Evolutionary conservation across 2,329 filamentous ascomycete species (phyloP).

Genomic region (Pseudopithomyces chartarum): DNA sequence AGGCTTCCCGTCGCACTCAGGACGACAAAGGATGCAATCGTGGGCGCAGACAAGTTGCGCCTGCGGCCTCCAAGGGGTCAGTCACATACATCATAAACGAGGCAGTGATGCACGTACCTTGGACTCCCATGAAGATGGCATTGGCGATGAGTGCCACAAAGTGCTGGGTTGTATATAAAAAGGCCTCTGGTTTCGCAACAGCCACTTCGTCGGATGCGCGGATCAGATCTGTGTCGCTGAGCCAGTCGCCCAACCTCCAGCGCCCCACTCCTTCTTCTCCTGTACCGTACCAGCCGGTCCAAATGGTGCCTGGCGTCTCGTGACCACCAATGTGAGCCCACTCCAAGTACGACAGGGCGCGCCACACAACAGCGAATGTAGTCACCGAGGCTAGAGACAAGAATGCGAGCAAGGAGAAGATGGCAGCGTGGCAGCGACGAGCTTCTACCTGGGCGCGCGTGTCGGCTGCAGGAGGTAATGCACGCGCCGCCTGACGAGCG

Average conservation of each 20-base stretch:
- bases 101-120: slow-evolving; percentile 48
- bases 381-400: slow-evolving; percentile 52
- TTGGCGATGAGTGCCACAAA: slow-evolving; percentile 61
- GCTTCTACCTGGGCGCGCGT: slow-evolving; percentile 39
- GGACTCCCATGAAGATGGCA: slow-evolving; percentile 62
- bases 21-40: slow-evolving; percentile 60
- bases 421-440: slow-evolving; percentile 36
- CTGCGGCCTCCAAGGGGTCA: slow-evolving; percentile 48
- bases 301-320: slow-evolving; percentile 48
- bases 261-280: slow-evolving; percentile 34
- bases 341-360: slow-evolving; percentile 54
- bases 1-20: slow-evolving; percentile 65
- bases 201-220: slow-evolving; percentile 61
- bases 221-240: slow-evolving; percentile 59
- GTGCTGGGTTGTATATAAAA: slow-evolving; percentile 68
- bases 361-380: slow-evolving; percentile 52
- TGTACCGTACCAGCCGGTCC: slow-evolving; percentile 47
- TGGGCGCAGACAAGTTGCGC: slow-evolving; percentile 57
- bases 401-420: slow-evolving; percentile 53
- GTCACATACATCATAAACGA: not conserved
- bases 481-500: slow-evolving; percentile 35
- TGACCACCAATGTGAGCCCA: slow-evolving; percentile 54
- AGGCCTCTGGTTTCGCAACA: slow-evolving; percentile 59
- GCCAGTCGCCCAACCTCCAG: slow-evolving; percentile 57
- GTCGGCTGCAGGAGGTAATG: slow-evolving; percentile 38